Percentiles rank a stretch among this genome's conserved stretches.
Conservation (phyloP, 2,329 filamentous ascomycete species). For the Penicillium vulpinum region DNA sequence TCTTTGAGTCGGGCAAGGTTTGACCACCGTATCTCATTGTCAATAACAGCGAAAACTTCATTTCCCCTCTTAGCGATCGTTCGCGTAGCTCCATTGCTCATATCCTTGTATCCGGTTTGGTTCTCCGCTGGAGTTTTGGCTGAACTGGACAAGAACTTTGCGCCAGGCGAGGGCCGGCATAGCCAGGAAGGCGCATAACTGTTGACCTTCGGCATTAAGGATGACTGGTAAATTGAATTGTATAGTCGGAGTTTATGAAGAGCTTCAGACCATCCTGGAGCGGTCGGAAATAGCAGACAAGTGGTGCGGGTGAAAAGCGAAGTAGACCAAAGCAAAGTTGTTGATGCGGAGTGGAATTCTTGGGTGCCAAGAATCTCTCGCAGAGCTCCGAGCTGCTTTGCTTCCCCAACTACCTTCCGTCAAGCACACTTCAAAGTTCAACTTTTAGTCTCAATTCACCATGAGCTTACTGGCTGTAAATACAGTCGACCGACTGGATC, state of each 20-base stretch:
- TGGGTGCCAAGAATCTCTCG: constrained; percentile 24
- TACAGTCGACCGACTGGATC: constrained; percentile 90
- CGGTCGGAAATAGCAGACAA: constrained; percentile 1
- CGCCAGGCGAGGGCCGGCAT: constrained; percentile 71
- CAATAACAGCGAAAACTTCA: constrained; percentile 84
- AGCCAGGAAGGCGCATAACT: constrained; percentile 88
- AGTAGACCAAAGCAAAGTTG: constrained; percentile 11
- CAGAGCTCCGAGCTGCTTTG: constrained; percentile 26
- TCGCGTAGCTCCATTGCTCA: constrained; percentile 46
- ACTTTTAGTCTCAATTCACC: not conserved
- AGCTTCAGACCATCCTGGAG: constrained; percentile 10
- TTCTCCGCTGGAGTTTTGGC: constrained; percentile 38
- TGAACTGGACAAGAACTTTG: constrained; percentile 68
- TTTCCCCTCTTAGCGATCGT: constrained; percentile 80
- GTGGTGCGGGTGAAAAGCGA: not conserved
- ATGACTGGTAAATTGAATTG: not conserved
- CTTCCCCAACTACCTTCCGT: constrained; percentile 16
- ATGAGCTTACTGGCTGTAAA: constrained; percentile 34
- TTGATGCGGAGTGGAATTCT: constrained; percentile 26
- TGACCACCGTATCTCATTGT: constrained; percentile 89
- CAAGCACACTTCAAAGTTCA: constrained; percentile 1
- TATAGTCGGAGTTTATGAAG: not conserved
- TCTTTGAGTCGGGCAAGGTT: constrained; percentile 80
- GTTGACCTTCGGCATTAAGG: constrained; percentile 77
- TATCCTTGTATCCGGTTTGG: constrained; percentile 26